phyloP scores from a whole-genome alignment of 2,329 filamentous ascomycete genomes.

The Neoscytalidium dimidiatum region DNA sequence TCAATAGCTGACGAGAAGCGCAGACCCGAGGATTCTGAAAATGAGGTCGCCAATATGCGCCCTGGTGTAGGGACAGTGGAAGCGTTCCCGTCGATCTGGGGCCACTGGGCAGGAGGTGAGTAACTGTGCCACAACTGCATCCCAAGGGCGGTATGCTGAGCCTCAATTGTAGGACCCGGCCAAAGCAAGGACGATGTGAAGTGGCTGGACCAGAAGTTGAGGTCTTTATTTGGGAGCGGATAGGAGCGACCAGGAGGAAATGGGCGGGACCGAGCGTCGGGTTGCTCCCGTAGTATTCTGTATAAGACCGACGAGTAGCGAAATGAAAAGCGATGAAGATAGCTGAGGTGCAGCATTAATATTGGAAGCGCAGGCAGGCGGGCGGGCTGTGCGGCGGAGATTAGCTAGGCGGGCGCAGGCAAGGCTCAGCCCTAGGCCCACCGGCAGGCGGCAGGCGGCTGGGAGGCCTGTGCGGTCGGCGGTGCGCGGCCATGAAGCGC shows the following conservation, averaged over 20 bases:
- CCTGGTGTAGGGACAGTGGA: conserved; percentile 58
- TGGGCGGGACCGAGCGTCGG: background rate
- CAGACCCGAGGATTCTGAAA: conserved; percentile 74
- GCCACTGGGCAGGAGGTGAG: conserved; percentile 57
- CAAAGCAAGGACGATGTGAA: conserved; percentile 69
- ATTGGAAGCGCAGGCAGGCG: conserved; percentile 7
- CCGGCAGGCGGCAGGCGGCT: background rate
- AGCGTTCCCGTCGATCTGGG: conserved; percentile 64
- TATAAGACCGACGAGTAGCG: background rate
- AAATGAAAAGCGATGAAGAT: background rate
- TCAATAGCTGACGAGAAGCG: conserved; percentile 18
- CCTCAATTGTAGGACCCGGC: conserved; percentile 58
- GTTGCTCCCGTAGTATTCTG: background rate
- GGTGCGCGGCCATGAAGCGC: background rate
- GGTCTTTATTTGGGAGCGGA: conserved; percentile 5
- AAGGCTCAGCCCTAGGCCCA: background rate
- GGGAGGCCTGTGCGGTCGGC: background rate
- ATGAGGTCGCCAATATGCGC: conserved; percentile 67
- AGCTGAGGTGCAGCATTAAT: background rate
- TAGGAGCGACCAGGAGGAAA: background rate
- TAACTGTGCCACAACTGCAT: conserved; percentile 20
- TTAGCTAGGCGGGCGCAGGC: no score
- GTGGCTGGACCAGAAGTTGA: conserved; percentile 68
- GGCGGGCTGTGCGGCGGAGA: conserved; percentile 6
- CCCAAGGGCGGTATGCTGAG: background rate